These are phyloP conservation scores for Acanthochlamys bracteata DNA, from an alignment of 106 monocot species.

Conservation along the genomic window DNA sequence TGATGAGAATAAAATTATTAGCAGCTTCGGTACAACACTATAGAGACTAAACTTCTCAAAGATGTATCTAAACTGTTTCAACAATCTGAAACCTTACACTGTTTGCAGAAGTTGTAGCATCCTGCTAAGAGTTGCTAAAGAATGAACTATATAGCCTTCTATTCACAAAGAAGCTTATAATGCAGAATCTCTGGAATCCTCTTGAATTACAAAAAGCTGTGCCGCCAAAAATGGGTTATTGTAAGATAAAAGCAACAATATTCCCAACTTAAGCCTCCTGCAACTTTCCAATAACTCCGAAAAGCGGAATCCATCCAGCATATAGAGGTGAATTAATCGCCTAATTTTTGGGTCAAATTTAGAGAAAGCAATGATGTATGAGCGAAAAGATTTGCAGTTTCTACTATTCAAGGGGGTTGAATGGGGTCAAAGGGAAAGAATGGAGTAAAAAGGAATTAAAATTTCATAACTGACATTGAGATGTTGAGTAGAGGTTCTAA, in stretches of 20 bases:
- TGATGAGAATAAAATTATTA: too few relatives aligned
- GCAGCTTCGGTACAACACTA: too few relatives aligned
- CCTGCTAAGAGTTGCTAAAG: too few relatives aligned
- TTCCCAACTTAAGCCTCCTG: neutral
- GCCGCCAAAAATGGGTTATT: neutral
- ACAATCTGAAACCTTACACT: too few relatives aligned
- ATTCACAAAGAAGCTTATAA: neutral
- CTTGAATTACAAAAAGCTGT: neutral
- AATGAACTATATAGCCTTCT: neutral
- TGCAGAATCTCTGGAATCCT: neutral
- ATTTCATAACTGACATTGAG: constrained; percentile 13
- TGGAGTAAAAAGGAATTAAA: constrained; percentile 4
- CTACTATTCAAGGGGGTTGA: neutral
- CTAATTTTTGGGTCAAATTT: neutral
- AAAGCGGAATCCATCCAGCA: neutral
- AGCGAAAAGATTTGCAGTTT: neutral
- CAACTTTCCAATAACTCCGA: neutral
- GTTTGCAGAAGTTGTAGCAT: too few relatives aligned
- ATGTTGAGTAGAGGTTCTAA: constrained; percentile 20
- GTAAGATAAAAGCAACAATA: neutral
- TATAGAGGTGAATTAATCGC: neutral
- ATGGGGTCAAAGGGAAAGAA: neutral
- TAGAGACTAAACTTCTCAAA: too few relatives aligned
- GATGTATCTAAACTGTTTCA: too few relatives aligned
- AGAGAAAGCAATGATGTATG: constrained; percentile 2